Percentiles rank a stretch among this genome's conserved stretches.
Conservation (phyloP, 495 filamentous ascomycete species). For the Penicilliopsis zonata region DNA sequence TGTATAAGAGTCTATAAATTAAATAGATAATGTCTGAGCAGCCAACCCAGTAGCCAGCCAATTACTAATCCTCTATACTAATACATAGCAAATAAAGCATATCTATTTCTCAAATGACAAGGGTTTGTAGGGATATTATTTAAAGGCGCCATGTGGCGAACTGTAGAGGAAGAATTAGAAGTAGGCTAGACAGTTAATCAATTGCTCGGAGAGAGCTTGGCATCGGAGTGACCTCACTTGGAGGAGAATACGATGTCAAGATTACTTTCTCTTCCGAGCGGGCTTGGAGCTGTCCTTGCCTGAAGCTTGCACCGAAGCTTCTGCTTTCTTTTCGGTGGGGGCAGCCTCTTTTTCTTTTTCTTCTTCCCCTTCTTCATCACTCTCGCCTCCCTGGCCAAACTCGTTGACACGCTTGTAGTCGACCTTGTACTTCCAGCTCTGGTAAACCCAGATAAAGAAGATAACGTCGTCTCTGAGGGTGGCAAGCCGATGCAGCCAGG, state of each 20-base stretch:
- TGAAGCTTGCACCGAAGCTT: slow-evolving; percentile 16
- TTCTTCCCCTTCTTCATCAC: slow-evolving; percentile 56
- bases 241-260: neutral
- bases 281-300: slow-evolving; percentile 20
- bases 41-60: too few relatives aligned
- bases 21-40: too few relatives aligned
- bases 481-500: slow-evolving; percentile 84
- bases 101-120: too few relatives aligned
- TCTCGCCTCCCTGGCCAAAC: slow-evolving; percentile 91
- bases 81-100: too few relatives aligned
- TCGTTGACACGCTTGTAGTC: slow-evolving; percentile 93
- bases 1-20: too few relatives aligned
- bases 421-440: slow-evolving; percentile 83
- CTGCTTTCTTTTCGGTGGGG: slow-evolving; percentile 25
- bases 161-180: too few relatives aligned
- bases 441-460: slow-evolving; percentile 98
- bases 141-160: too few relatives aligned
- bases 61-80: too few relatives aligned
- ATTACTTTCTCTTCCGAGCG: slow-evolving; percentile 32
- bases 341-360: slow-evolving; percentile 20
- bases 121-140: too few relatives aligned
- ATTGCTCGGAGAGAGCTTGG: neutral
- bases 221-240: neutral
- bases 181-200: neutral
- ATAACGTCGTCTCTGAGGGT: slow-evolving; percentile 93